Percentiles rank a stretch among this genome's conserved stretches.
phyloP scores from a whole-genome alignment of 768 basidiomycete species.

The Suillus tomentosus region DNA sequence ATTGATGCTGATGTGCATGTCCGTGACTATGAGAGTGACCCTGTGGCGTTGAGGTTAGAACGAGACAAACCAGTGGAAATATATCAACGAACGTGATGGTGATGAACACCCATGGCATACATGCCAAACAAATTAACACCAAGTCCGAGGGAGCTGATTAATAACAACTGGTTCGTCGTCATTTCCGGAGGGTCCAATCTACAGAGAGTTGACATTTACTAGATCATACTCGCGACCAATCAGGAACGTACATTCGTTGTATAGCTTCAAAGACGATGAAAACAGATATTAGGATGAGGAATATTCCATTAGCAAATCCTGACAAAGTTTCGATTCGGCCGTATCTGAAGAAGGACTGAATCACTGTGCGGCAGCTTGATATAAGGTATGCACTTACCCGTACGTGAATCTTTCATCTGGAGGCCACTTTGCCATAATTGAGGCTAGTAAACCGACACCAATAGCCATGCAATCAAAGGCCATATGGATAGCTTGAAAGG shows the following conservation, averaged over 20 bases:
- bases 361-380: background rate
- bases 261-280: conserved; percentile 99
- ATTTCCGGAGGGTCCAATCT: conserved; percentile 96
- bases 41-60: conserved; percentile 19
- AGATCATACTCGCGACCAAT: background rate
- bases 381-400: conserved; percentile 55
- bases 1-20: conserved; percentile 23
- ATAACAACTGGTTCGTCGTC: conserved; percentile 90
- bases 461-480: conserved; percentile 99
- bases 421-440: conserved; percentile 98
- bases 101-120: conserved; percentile 97
- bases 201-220: conserved; percentile 4
- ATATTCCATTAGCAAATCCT: conserved; percentile 97
- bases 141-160: conserved; percentile 87
- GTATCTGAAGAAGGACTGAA: conserved; percentile 54
- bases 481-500: conserved; percentile 89
- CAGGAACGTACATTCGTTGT: conserved; percentile 73
- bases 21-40: conserved; percentile 12
- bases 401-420: conserved; percentile 95
- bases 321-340: conserved; percentile 96
- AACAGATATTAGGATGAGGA: conserved; percentile 89
- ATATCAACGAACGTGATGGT: conserved; percentile 62
- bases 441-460: conserved; percentile 91
- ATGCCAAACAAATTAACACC: conserved; percentile 97
- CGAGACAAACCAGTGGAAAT: conserved; percentile 2